Conservation (phyloP, 495 filamentous ascomycete species). For the Melanomma pulvis-pyrius region DNA sequence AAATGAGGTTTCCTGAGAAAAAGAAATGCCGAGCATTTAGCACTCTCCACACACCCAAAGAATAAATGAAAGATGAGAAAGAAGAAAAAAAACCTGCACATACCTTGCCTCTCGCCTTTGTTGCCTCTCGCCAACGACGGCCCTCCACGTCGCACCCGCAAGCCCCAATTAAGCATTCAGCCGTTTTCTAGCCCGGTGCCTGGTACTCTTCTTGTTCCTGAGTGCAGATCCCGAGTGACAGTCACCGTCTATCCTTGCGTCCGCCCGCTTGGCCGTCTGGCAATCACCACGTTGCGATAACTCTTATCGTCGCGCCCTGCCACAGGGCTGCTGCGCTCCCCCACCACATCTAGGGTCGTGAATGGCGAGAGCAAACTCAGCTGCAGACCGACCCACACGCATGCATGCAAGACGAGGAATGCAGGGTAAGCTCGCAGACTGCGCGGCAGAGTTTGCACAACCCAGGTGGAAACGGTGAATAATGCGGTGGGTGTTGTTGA, state of each 20-base stretch:
- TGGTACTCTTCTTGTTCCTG: conserved; percentile 9
- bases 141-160: not conserved
- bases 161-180: not conserved
- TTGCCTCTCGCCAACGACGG: not conserved
- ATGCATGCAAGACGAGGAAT: not conserved
- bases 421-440: not conserved
- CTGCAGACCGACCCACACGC: not conserved
- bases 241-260: not conserved
- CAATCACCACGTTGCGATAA: conserved; percentile 20
- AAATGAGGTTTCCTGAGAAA: too few species aligned
- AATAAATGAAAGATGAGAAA: not conserved
- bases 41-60: too few species aligned
- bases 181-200: not conserved
- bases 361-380: not conserved
- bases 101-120: not conserved
- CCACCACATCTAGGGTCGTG: not conserved
- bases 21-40: too few species aligned
- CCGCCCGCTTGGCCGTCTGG: not conserved
- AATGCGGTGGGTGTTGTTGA: too few species aligned
- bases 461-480: too few species aligned
- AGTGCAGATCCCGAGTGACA: not conserved
- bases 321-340: conserved; percentile 7
- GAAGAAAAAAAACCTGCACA: not conserved
- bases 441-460: not conserved
- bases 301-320: conserved; percentile 6